A percentile compares a stretch with the other conserved stretches of the same genome.
These are phyloP conservation scores for Sarocladium oryzae DNA, from an alignment of 2,329 filamentous ascomycete genomes.

Conservation along the genomic window DNA sequence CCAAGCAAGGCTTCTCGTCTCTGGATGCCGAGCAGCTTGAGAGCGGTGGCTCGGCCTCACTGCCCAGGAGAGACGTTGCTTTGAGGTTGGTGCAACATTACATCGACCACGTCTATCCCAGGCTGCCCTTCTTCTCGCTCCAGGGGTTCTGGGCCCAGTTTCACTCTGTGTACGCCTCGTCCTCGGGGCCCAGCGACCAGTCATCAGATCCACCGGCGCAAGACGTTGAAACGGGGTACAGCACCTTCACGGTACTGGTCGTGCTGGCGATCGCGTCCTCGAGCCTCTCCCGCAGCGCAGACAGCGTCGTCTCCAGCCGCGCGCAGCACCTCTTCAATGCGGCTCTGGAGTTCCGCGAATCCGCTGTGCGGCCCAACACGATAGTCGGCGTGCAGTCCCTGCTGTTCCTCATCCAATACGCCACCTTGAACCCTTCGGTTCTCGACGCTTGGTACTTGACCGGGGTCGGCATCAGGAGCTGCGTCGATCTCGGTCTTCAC, in stretches of 20 bases:
- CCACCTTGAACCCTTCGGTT: slow-evolving; percentile 18
- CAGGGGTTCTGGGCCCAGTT: slow-evolving; percentile 21
- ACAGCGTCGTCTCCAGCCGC: slow-evolving; percentile 18
- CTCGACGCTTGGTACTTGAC: slow-evolving; percentile 19
- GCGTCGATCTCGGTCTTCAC: slow-evolving; percentile 18
- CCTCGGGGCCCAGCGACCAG: slow-evolving; percentile 6
- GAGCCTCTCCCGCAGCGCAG: slow-evolving; percentile 18
- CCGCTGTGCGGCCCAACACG: slow-evolving; percentile 17
- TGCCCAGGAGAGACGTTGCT: slow-evolving; percentile 15
- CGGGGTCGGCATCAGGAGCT: slow-evolving; percentile 19
- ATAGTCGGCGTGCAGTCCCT: slow-evolving; percentile 19
- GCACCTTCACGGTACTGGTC: slow-evolving; percentile 18
- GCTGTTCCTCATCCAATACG: slow-evolving; percentile 19
- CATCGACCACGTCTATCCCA: slow-evolving; percentile 18
- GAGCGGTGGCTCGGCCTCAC: background rate
- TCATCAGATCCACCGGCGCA: background rate
- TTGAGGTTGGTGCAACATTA: slow-evolving; percentile 18
- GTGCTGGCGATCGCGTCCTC: slow-evolving; percentile 19
- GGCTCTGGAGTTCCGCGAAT: slow-evolving; percentile 17
- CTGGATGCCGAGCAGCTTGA: background rate
- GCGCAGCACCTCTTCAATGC: slow-evolving; percentile 17
- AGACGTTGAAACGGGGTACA: slow-evolving; percentile 12
- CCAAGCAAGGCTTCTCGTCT: slow-evolving; percentile 5
- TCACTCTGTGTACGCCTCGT: slow-evolving; percentile 15
- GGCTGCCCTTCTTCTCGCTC: slow-evolving; percentile 19